Conservation (phyloP, 2,329 filamentous ascomycete species). For the Ophiognomonia clavigignenti-juglandacearum region DNA sequence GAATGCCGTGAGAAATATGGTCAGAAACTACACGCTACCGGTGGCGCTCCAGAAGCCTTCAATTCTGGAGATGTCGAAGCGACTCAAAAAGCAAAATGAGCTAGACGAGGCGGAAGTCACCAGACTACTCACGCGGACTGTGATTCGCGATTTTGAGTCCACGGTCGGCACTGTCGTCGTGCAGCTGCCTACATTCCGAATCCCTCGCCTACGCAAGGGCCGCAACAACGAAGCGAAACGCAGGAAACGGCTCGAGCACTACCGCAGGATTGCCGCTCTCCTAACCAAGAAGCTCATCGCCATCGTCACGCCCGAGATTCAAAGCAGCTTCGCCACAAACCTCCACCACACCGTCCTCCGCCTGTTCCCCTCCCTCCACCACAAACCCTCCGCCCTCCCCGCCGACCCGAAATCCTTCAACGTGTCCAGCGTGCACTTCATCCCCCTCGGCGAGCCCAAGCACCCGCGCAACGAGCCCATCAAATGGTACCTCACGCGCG, state of each 20-base stretch:
- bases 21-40: conserved; percentile 57
- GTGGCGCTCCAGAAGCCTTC: conserved; percentile 60
- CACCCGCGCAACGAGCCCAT: conserved; percentile 12
- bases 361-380: conserved; percentile 42
- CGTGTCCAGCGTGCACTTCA: conserved; percentile 42
- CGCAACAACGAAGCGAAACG: conserved; percentile 19
- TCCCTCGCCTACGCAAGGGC: conserved; percentile 17
- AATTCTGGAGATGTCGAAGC: conserved; percentile 56
- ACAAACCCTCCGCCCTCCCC: conserved; percentile 4
- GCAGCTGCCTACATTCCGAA: conserved; percentile 35
- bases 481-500: conserved; percentile 42
- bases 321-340: conserved; percentile 35
- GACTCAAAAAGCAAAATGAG: conserved; percentile 39
- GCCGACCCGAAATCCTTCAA: conserved; percentile 32
- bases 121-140: conserved; percentile 44
- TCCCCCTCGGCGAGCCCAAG: conserved; percentile 27
- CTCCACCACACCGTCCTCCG: conserved; percentile 41
- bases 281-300: conserved; percentile 43
- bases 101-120: conserved; percentile 48
- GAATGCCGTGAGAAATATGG: conserved; percentile 73
- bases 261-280: conserved; percentile 40
- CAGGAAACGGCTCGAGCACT: conserved; percentile 28
- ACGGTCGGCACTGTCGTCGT: conserved; percentile 44
- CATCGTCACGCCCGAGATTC: conserved; percentile 45
- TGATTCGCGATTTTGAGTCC: conserved; percentile 42